Conservation (phyloP, 495 filamentous ascomycete genomes). For the Annulohypoxylon nitens region DNA sequence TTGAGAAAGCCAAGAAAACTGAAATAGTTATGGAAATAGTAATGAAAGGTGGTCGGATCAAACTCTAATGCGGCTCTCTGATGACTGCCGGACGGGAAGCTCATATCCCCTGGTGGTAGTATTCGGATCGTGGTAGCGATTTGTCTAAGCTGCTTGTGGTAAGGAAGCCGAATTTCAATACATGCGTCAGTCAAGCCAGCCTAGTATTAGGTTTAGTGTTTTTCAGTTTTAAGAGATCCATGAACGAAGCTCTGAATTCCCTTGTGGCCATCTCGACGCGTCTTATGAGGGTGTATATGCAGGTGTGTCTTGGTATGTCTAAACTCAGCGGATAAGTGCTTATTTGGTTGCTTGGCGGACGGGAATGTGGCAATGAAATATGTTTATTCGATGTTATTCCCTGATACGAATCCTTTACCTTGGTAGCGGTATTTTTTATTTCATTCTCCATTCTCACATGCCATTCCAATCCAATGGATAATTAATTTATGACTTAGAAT, state of each 20-base stretch:
- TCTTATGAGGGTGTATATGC: not conserved
- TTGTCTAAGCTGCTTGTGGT: not conserved
- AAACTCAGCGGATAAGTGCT: not conserved
- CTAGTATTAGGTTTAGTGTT: not conserved
- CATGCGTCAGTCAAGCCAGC: not conserved
- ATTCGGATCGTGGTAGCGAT: not conserved
- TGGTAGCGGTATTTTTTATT: too few species aligned
- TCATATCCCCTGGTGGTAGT: not conserved
- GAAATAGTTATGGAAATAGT: not conserved
- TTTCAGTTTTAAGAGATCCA: not conserved
- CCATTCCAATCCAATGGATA: too few species aligned
- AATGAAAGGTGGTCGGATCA: not conserved
- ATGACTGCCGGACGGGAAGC: not conserved
- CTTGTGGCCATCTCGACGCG: not conserved
- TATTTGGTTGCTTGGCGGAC: not conserved
- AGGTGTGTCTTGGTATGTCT: not conserved
- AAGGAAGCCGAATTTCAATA: not conserved
- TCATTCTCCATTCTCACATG: too few species aligned
- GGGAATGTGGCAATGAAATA: too few species aligned
- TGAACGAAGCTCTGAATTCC: too few species aligned
- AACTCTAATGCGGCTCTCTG: constrained; percentile 1
- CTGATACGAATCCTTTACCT: too few species aligned
- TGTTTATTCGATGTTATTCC: too few species aligned
- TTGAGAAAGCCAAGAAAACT: not conserved
- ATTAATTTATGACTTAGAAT: too few species aligned